Base-by-base conservation (phyloP, 441 rosid genomes). In the Daphne laureola region DNA sequence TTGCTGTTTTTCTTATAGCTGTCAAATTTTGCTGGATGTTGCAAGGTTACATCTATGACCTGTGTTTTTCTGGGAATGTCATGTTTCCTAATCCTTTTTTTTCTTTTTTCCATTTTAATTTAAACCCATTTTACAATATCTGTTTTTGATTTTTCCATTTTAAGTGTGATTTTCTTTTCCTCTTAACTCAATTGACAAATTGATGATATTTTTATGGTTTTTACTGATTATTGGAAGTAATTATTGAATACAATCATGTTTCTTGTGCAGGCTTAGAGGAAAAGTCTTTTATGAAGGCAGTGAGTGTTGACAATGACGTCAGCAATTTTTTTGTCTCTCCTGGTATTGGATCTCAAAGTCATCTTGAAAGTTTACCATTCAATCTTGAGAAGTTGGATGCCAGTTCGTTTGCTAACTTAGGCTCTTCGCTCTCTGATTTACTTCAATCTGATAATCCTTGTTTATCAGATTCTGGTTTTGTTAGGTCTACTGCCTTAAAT, bases 321-420 rank as follows among this genome's bases (percentile, higher is more conserved):
- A 75, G 74, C 74, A 78, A 90, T 71, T 57, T 72, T 58, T 86
- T 83, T 61, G 69, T 63, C 43, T 88, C 95, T 12, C 93, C 88
- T 26, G 64, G 72, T 73, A 62, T 73, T 49, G 79, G 77, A 56
- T 69, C 86, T 55, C 94, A 78, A 58, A 67, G 63, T 59, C 87
- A 67, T 15, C 67, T 25, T 16, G 93, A 81, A 69, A 80, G 70
- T 16, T 53, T 73, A 45, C 60, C 85, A 48, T 68, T 83, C 74
- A 78, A 73, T 73, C 72, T 86, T 66, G 98, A 91, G 78, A 83
- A 84, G 67, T 59, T 84, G 67, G 88, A 91, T 64, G 58, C 50
- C 49, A 57, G 56, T 57, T 79, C 83, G 52, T 57, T 80, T 17
- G 56, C 65, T 60, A 78, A 78, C 67, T 67, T 83, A 80, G 82